Conservation (phyloP, 1,284 basidiomycete genomes). For the Malassezia sympodialis region DNA sequence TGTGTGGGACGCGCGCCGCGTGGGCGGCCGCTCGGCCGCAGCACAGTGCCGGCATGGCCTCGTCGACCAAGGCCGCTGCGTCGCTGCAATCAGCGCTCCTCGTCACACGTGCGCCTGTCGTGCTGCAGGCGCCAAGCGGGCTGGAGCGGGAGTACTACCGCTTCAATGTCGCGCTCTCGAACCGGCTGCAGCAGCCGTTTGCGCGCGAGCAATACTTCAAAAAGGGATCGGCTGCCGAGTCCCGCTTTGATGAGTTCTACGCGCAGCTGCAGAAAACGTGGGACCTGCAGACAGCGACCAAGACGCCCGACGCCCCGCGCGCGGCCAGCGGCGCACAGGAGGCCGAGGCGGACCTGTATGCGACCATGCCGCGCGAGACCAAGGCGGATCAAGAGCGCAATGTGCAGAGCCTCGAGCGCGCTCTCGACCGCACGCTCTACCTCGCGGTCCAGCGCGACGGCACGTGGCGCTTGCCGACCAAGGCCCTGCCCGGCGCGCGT, state of each 20-base stretch:
- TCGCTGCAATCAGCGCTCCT: constrained; percentile 52
- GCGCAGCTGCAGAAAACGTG: constrained; percentile 34
- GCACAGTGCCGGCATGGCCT: background rate
- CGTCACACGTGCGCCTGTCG: constrained; percentile 70
- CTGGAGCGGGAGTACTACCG: constrained; percentile 77
- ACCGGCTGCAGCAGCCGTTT: constrained; percentile 77
- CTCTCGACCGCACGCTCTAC: constrained; percentile 74
- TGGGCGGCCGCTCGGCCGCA: background rate
- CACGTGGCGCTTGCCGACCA: constrained; percentile 27
- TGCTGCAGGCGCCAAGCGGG: constrained; percentile 64
- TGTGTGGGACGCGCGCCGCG: background rate
- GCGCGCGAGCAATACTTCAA: constrained; percentile 91
- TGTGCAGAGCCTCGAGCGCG: constrained; percentile 65
- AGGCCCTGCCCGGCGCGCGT: constrained; percentile 16
- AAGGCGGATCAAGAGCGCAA: constrained; percentile 59
- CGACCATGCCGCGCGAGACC: constrained; percentile 52
- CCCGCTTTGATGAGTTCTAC: constrained; percentile 61
- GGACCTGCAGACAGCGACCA: constrained; percentile 11
- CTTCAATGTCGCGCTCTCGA: constrained; percentile 72
- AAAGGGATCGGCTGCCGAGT: constrained; percentile 74
- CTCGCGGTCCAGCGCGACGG: constrained; percentile 56
- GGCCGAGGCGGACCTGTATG: constrained; percentile 55
- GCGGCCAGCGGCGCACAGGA: constrained; percentile 3
- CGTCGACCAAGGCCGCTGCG: background rate
- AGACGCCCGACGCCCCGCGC: background rate